Conservation (phyloP, 352 stramenopile species). For the Pythium utonaiense region DNA sequence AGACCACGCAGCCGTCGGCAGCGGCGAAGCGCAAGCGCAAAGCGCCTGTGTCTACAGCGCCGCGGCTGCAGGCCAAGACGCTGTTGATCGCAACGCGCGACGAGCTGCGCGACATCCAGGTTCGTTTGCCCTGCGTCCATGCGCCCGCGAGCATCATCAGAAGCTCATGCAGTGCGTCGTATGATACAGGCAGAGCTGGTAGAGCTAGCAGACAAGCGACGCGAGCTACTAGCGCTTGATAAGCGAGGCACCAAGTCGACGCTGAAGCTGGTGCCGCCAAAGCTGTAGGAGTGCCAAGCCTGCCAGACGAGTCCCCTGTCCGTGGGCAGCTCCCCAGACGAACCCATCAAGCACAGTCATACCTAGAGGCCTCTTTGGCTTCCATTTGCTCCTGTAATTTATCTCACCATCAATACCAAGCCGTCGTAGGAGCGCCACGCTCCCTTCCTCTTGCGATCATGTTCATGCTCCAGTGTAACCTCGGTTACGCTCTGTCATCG, state of each 20-base stretch:
- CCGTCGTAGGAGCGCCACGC: no score
- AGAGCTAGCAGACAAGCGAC: slow-evolving; percentile 31
- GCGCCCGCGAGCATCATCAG: not conserved
- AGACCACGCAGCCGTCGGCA: slow-evolving; percentile 9
- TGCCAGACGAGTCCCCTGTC: no score
- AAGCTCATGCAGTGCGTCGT: not conserved
- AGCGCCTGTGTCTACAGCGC: slow-evolving; percentile 23
- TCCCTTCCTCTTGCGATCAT: no score
- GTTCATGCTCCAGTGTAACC: not conserved
- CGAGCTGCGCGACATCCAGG: slow-evolving; percentile 46
- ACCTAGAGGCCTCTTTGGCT: no score
- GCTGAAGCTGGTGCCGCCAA: slow-evolving; percentile 31
- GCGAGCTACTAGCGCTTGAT: slow-evolving; percentile 30
- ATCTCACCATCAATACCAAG: not conserved
- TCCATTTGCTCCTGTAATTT: not conserved
- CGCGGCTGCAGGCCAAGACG: slow-evolving; percentile 35
- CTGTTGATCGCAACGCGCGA: slow-evolving; percentile 44
- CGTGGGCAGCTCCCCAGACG: no score
- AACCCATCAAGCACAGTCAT: no score
- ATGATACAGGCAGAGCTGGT: slow-evolving; percentile 30
- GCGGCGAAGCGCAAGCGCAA: slow-evolving; percentile 29
- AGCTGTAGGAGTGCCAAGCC: slow-evolving; percentile 5
- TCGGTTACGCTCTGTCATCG: no score
- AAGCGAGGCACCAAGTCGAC: slow-evolving; percentile 23
- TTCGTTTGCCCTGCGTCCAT: not conserved